Evolutionary conservation across 2,329 filamentous ascomycete species (phyloP).

Genomic region (Pseudocercospora pini-densiflorae): DNA sequence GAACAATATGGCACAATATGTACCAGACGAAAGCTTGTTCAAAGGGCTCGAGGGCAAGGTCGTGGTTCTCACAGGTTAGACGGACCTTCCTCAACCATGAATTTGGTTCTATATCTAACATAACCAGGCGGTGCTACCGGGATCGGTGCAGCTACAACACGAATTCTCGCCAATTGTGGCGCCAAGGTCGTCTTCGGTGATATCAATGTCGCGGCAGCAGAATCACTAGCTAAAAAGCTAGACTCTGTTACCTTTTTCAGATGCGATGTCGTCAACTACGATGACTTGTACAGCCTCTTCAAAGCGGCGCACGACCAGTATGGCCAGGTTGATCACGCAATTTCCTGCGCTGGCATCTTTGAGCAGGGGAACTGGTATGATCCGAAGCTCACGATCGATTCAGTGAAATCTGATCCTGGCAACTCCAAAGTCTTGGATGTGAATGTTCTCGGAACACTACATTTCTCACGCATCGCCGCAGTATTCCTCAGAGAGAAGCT

Average conservation of each 20-base stretch:
- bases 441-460: constrained; percentile 47
- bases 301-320: constrained; percentile 51
- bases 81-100: not conserved
- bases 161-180: constrained; percentile 44
- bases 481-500: constrained; percentile 53
- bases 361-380: constrained; percentile 54
- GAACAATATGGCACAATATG: constrained; percentile 23
- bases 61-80: constrained; percentile 40
- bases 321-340: constrained; percentile 54
- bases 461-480: constrained; percentile 55
- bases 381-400: constrained; percentile 48
- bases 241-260: constrained; percentile 44
- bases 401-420: constrained; percentile 44
- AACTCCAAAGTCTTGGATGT: constrained; percentile 51
- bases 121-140: constrained; percentile 48
- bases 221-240: constrained; percentile 9
- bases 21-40: constrained; percentile 16
- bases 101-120: not conserved
- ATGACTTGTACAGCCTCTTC: constrained; percentile 54
- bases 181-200: constrained; percentile 54
- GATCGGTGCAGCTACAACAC: constrained; percentile 50
- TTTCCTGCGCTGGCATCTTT: constrained; percentile 53
- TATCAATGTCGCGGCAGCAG: constrained; percentile 26
- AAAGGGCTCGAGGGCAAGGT: constrained; percentile 36
- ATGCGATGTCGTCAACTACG: constrained; percentile 53